Percentiles rank a stretch among this genome's conserved stretches.
phyloP scores from a whole-genome alignment of 2,329 filamentous ascomycete species.

The Exserohilum rostratum region DNA sequence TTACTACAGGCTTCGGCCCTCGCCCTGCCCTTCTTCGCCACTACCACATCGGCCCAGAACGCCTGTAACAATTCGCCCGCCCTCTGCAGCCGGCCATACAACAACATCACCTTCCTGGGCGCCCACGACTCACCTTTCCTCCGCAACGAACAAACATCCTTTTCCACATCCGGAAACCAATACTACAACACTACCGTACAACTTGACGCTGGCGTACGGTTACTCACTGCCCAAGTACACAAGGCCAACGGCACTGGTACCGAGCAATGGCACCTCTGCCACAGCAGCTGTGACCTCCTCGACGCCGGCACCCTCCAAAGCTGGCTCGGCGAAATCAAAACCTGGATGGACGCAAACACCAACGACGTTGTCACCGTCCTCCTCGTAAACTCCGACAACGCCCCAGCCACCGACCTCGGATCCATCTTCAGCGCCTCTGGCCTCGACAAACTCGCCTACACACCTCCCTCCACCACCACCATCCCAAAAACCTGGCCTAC shows the following conservation, averaged over 20 bases:
- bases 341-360: conserved; percentile 72
- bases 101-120: conserved; percentile 77
- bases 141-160: conserved; percentile 65
- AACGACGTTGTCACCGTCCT: conserved; percentile 79
- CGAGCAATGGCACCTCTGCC: conserved; percentile 68
- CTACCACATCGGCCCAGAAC: conserved; percentile 40
- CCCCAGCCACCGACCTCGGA: conserved; percentile 61
- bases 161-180: conserved; percentile 73
- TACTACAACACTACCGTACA: conserved; percentile 74
- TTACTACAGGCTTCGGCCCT: conserved; percentile 36
- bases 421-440: conserved; percentile 56
- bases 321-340: conserved; percentile 69
- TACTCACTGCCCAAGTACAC: conserved; percentile 76
- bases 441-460: conserved; percentile 65
- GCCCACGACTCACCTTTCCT: conserved; percentile 78
- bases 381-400: conserved; percentile 72
- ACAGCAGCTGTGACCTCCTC: conserved; percentile 69
- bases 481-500: conserved; percentile 71
- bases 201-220: conserved; percentile 71
- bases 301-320: conserved; percentile 69
- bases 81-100: conserved; percentile 74
- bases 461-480: conserved; percentile 47
- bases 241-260: conserved; percentile 52
- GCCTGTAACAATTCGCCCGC: conserved; percentile 83
- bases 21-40: conserved; percentile 38